Percentiles rank a stretch among this genome's conserved stretches.
Conservation (phyloP, 805 yeast species). For the Hanseniaspora osmophila region DNA sequence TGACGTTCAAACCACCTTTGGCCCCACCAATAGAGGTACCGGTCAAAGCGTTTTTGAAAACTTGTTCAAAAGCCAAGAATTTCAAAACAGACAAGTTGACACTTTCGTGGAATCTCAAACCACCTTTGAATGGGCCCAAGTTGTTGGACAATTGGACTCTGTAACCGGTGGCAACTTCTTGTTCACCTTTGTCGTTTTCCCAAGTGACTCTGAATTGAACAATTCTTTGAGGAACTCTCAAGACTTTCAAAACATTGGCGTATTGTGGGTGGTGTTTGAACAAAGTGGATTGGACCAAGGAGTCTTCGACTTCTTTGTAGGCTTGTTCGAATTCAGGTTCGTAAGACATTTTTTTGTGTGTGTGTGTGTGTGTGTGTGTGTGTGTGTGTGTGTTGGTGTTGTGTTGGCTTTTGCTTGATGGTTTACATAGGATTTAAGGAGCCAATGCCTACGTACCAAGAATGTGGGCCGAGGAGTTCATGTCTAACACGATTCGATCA, state of each 20-base stretch:
- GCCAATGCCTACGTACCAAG: too few species aligned
- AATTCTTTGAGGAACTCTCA: conserved; percentile 89
- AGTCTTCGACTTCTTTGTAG: conserved; percentile 78
- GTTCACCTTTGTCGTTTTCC: conserved; percentile 89
- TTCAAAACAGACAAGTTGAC: conserved; percentile 90
- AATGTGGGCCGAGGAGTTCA: too few species aligned
- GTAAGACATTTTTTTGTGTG: conserved; percentile 26
- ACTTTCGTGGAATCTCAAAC: conserved; percentile 93
- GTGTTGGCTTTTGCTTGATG: too few species aligned
- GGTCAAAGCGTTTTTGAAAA: conserved; percentile 94
- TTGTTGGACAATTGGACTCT: conserved; percentile 98
- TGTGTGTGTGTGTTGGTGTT: too few species aligned
- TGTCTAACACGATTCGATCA: too few species aligned
- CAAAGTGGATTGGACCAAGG: conserved; percentile 81
- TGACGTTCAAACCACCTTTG: conserved; percentile 97
- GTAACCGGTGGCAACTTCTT: conserved; percentile 93
- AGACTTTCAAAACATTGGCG: conserved; percentile 74
- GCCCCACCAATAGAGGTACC: conserved; percentile 99
- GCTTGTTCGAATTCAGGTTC: conserved; percentile 99
- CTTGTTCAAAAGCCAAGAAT: conserved; percentile 95
- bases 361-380: too few species aligned
- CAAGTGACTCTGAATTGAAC: conserved; percentile 94
- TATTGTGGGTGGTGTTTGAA: conserved; percentile 83
- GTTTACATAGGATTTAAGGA: too few species aligned
- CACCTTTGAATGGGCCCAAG: conserved; percentile 98